phyloP scores from a whole-genome alignment of 2,329 filamentous ascomycete species.

The Penicillium sp. region DNA sequence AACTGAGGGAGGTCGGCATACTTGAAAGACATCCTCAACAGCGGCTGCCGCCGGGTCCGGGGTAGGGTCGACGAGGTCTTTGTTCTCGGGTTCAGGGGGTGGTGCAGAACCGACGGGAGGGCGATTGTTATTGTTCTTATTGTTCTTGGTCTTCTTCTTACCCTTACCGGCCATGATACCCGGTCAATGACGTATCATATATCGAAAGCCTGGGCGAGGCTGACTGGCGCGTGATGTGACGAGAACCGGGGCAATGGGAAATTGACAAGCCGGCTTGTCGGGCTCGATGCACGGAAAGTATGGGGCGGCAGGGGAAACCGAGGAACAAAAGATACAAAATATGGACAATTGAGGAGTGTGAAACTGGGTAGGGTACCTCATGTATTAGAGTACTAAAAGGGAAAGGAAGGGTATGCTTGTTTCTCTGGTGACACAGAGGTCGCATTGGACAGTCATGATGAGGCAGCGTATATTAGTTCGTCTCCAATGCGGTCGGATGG shows the following conservation, averaged over 20 bases:
- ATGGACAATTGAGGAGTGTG: slow-evolving; percentile 21
- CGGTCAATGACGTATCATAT: slow-evolving; percentile 33
- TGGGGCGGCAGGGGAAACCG: slow-evolving; percentile 25
- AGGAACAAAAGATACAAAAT: slow-evolving; percentile 24
- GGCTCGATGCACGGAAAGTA: slow-evolving; percentile 25
- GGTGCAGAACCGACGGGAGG: slow-evolving; percentile 29
- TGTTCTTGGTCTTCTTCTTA: slow-evolving; percentile 37
- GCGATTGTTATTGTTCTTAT: slow-evolving; percentile 31
- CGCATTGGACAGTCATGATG: slow-evolving; percentile 30
- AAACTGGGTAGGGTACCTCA: slow-evolving; percentile 17
- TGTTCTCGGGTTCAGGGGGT: slow-evolving; percentile 23
- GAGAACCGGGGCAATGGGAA: slow-evolving; percentile 25
- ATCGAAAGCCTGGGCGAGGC: slow-evolving; percentile 19
- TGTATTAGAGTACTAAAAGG: slow-evolving; percentile 31
- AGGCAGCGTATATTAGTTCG: slow-evolving; percentile 38
- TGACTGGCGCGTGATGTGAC: slow-evolving; percentile 22
- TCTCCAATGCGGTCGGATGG: slow-evolving; percentile 29
- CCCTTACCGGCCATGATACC: slow-evolving; percentile 38
- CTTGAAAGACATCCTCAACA: slow-evolving; percentile 41
- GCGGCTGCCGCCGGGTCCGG: slow-evolving; percentile 31
- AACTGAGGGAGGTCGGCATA: slow-evolving; percentile 46
- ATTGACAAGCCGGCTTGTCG: slow-evolving; percentile 28
- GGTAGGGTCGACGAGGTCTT: slow-evolving; percentile 23
- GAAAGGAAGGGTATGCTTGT: slow-evolving; percentile 31
- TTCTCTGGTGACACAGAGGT: slow-evolving; percentile 27